Evolutionary conservation across 2,329 filamentous ascomycete species (phyloP), one percentile per base, ranked within the genome.

Genomic region (Teratosphaeria pseudoeucalypti): DNA sequence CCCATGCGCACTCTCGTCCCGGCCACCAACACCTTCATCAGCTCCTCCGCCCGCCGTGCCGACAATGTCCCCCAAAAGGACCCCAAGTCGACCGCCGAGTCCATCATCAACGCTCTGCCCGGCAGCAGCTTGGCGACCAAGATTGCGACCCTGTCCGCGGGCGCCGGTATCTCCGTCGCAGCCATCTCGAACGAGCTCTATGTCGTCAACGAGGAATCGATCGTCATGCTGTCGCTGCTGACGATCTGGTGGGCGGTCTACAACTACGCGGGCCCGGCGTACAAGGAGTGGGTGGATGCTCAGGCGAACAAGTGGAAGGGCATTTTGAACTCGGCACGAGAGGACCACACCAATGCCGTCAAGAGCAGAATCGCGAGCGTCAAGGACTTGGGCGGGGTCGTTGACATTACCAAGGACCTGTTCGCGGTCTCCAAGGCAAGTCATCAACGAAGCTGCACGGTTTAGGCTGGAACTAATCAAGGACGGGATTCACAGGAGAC

Each of bases 151-250:
- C 88, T 99, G 72, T 97, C 92, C 74, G 92, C 90, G 71, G 87
- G 88, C 66, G 90, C 94, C 72, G 92, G 89, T 79, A 79, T 95
- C 70, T 92, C 89, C 72, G 84, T 95, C 77, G 95, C 94, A 75
- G 94, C 91, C 73, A 91, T 99, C 80, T 95, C 89, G 86, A 99
- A 95, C 81, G 94, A 99, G 85, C 91, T 97, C 82, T 97, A 96
- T 80, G 91, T 99, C 76, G 84, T 99, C 79, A 99, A 99, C 82
- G 94, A 99, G 84, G 94, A 99, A 83, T 89, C 92, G 65, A 89
- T 99, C 74, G 89, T 95, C 73, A 89, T 90, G 67, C 85, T 99
- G 80, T 94, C 89, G 77, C 83, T 99, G 72, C 81, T 97, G 74
- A 90, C 88, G 75, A 89, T 97, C 74, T 99, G 95, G 88, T 87